Conservation (phyloP, 2,329 filamentous ascomycete species). For the Ophiostoma perfectum region DNA sequence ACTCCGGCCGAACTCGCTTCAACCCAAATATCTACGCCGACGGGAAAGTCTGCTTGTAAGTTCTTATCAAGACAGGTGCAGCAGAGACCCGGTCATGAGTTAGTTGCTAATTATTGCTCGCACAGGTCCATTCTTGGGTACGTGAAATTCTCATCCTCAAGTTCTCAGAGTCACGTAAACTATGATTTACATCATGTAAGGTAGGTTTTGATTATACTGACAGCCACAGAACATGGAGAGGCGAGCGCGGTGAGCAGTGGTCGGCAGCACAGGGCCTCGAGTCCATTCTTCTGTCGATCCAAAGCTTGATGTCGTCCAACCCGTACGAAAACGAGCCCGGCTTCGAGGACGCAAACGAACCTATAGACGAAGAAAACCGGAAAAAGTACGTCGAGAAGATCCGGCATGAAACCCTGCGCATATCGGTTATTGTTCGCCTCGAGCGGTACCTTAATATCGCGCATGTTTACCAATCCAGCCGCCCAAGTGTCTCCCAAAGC, state of each 20-base stretch:
- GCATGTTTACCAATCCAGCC: too few species aligned
- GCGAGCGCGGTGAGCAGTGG: conserved; percentile 88
- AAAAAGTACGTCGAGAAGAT: conserved; percentile 81
- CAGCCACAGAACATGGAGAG: conserved; percentile 73
- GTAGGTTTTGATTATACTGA: not conserved
- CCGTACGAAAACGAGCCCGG: conserved; percentile 96
- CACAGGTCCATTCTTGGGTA: conserved; percentile 79
- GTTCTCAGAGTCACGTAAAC: not conserved
- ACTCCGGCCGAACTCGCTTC: conserved; percentile 81
- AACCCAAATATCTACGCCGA: conserved; percentile 93
- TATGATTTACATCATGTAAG: too few species aligned
- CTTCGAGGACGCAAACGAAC: conserved; percentile 68
- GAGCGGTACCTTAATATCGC: conserved; percentile 60
- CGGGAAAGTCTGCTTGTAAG: conserved; percentile 88
- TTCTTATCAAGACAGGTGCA: conserved; percentile 26
- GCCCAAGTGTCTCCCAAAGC: too few species aligned
- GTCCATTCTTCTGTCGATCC: conserved; percentile 89
- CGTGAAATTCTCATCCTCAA: conserved; percentile 20
- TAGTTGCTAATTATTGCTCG: not conserved
- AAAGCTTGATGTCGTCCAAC: conserved; percentile 89
- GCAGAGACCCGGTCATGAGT: not conserved
- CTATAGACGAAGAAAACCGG: conserved; percentile 61
- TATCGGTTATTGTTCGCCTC: conserved; percentile 78
- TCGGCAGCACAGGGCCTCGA: conserved; percentile 92
- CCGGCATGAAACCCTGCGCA: conserved; percentile 78